phyloP scores from a whole-genome alignment of 2,329 filamentous ascomycete species.

The Fusarium sacchari region DNA sequence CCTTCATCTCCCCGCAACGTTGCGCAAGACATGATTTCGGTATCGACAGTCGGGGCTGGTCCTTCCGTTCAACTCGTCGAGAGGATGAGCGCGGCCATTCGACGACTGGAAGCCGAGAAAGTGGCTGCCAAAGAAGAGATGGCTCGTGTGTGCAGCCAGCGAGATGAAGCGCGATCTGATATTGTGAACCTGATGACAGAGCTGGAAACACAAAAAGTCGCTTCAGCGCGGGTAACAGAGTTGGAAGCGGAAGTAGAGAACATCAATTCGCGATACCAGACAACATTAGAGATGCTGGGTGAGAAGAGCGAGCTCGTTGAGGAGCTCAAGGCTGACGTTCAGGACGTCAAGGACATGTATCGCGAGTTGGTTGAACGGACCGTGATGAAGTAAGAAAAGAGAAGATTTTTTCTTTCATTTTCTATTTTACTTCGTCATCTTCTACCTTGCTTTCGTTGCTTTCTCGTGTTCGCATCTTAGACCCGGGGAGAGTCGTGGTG shows the following conservation, averaged over 20 bases:
- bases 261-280: slow-evolving; percentile 83
- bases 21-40: slow-evolving; percentile 85
- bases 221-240: slow-evolving; percentile 67
- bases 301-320: slow-evolving; percentile 97
- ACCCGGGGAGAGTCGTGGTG: slow-evolving; percentile 8
- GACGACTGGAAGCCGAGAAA: slow-evolving; percentile 90
- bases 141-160: slow-evolving; percentile 79
- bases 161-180: slow-evolving; percentile 90
- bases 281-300: slow-evolving; percentile 91
- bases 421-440: neutral
- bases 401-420: neutral
- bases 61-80: slow-evolving; percentile 96
- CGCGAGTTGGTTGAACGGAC: slow-evolving; percentile 89
- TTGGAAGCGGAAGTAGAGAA: slow-evolving; percentile 75
- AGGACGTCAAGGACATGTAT: slow-evolving; percentile 96
- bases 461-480: neutral
- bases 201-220: slow-evolving; percentile 73
- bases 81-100: slow-evolving; percentile 92
- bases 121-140: slow-evolving; percentile 90
- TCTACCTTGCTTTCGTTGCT: neutral
- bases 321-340: slow-evolving; percentile 87
- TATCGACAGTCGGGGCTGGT: slow-evolving; percentile 88
- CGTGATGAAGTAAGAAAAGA: slow-evolving; percentile 69
- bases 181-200: slow-evolving; percentile 93
- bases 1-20: slow-evolving; percentile 73